Evolutionary conservation across 2,329 filamentous ascomycete species (phyloP).

Genomic region (Cladosporium austrohemisphaericum): DNA sequence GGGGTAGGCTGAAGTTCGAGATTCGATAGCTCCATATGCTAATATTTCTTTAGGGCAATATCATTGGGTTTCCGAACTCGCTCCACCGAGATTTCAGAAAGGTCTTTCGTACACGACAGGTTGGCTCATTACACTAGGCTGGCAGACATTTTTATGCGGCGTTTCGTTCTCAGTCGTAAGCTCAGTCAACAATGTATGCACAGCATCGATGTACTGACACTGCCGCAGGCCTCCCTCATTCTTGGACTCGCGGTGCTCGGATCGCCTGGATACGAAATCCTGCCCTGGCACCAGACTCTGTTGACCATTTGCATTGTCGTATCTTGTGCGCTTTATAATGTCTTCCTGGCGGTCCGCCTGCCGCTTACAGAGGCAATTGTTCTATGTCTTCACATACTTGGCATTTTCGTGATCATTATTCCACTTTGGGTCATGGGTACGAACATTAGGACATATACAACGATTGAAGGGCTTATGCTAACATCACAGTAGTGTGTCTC

Average conservation of each 20-base stretch:
- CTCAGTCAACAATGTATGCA: slow-evolving; percentile 13
- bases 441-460: too few relatives aligned
- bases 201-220: too few relatives aligned
- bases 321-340: slow-evolving; percentile 29
- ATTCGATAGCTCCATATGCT: background rate
- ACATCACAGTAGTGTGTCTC: too few relatives aligned
- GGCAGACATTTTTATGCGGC: slow-evolving; percentile 22
- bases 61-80: slow-evolving; percentile 32
- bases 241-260: background rate
- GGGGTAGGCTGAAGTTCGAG: background rate
- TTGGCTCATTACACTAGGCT: slow-evolving; percentile 35
- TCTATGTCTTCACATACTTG: slow-evolving; percentile 27
- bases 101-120: slow-evolving; percentile 22
- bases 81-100: slow-evolving; percentile 27
- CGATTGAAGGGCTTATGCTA: too few relatives aligned
- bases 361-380: slow-evolving; percentile 37
- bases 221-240: background rate
- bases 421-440: slow-evolving; percentile 30
- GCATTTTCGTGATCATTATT: slow-evolving; percentile 29
- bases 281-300: slow-evolving; percentile 28
- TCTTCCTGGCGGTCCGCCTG: slow-evolving; percentile 31
- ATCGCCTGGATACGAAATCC: slow-evolving; percentile 22
- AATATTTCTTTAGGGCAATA: slow-evolving; percentile 23
- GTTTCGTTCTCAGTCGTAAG: slow-evolving; percentile 36
- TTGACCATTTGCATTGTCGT: slow-evolving; percentile 36